phyloP scores from a whole-genome alignment of 139 green algal species.

The Monoraphidium neglectum region DNA sequence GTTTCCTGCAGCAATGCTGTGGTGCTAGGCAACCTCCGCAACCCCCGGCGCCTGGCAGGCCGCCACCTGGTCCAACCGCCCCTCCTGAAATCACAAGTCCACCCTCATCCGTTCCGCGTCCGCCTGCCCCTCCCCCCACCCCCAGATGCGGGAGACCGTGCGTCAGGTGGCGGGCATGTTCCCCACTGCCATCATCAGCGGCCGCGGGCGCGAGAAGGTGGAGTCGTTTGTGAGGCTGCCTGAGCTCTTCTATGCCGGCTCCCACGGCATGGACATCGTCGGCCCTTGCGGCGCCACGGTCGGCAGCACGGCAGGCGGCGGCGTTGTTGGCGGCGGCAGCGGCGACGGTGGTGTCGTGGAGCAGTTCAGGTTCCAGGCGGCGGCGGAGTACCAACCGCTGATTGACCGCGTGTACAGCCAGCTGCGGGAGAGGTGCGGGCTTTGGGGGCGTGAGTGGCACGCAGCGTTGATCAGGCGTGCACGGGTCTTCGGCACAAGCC shows the following conservation, averaged over 20 bases:
- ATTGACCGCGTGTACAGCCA: constrained; percentile 76
- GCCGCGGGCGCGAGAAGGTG: constrained; percentile 90
- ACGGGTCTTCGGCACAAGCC: no score
- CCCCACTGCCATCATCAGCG: constrained; percentile 95
- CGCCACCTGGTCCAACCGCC: no score
- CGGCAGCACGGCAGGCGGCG: not conserved
- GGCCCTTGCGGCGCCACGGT: constrained; percentile 49
- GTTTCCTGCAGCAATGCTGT: no score
- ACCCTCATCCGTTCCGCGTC: no score
- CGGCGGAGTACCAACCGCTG: constrained; percentile 78
- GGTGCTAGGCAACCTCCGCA: no score
- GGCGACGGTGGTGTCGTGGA: constrained; percentile 1
- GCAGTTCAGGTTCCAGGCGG: constrained; percentile 73
- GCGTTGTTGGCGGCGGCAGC: not conserved
- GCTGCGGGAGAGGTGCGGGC: constrained; percentile 46
- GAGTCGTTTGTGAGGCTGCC: constrained; percentile 90
- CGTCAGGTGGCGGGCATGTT: constrained; percentile 77
- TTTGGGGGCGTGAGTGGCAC: no score
- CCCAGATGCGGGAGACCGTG: constrained; percentile 81
- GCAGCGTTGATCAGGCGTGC: no score
- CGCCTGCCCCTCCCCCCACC: no score
- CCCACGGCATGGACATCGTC: constrained; percentile 96
- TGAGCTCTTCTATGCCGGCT: constrained; percentile 97
- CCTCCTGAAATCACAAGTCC: no score
- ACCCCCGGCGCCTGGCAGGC: no score